These are phyloP conservation scores for Phellopilus nigrolimitatus DNA, from an alignment of 1,284 basidiomycete species.

Conservation along the genomic window DNA sequence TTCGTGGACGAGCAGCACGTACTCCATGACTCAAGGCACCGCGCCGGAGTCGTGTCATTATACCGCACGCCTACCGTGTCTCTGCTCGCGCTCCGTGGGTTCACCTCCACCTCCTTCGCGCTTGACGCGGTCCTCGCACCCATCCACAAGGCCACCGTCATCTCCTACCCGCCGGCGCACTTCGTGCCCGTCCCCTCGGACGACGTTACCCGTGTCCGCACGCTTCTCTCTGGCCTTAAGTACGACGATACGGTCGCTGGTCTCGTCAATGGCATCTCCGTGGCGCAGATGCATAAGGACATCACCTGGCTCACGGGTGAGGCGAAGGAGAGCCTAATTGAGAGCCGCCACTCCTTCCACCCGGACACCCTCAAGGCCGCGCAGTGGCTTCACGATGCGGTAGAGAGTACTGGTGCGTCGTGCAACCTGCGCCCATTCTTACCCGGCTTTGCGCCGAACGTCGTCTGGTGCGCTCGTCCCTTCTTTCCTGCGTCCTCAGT, in stretches of 20 bases:
- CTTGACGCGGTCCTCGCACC: slow-evolving; percentile 51
- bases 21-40: slow-evolving; percentile 16
- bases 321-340: slow-evolving; percentile 54
- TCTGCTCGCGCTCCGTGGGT: slow-evolving; percentile 39
- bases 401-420: slow-evolving; percentile 68
- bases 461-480: slow-evolving; percentile 58
- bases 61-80: slow-evolving; percentile 39
- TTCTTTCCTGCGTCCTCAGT: slow-evolving; percentile 10
- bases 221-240: slow-evolving; percentile 44
- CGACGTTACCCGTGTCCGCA: slow-evolving; percentile 44
- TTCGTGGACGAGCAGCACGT: neutral
- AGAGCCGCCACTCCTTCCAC: slow-evolving; percentile 76
- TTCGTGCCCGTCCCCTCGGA: slow-evolving; percentile 49
- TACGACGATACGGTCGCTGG: slow-evolving; percentile 59
- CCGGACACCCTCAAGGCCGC: slow-evolving; percentile 65
- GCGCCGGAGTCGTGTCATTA: slow-evolving; percentile 28
- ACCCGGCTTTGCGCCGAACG: slow-evolving; percentile 74
- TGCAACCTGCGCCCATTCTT: slow-evolving; percentile 68
- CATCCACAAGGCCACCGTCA: slow-evolving; percentile 54
- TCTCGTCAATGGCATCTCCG: slow-evolving; percentile 59
- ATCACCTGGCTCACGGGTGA: slow-evolving; percentile 82
- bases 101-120: slow-evolving; percentile 29
- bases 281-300: slow-evolving; percentile 60
- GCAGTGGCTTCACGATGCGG: slow-evolving; percentile 65
- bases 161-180: slow-evolving; percentile 43